phyloP scores from a whole-genome alignment of 768 basidiomycete genomes.

The Suillus sp. region DNA sequence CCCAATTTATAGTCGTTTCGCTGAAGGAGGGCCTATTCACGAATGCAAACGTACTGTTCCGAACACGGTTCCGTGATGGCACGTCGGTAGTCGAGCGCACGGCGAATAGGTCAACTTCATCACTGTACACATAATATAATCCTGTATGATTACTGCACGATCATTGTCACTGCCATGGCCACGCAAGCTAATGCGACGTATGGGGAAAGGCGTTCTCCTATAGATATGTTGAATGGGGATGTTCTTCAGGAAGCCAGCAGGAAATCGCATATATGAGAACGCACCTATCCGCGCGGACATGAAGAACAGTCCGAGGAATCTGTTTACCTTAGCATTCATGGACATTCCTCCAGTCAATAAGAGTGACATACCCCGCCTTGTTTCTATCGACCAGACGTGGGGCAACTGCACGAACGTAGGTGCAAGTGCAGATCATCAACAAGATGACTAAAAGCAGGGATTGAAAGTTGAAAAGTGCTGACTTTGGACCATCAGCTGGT shows the following conservation, averaged over 20 bases:
- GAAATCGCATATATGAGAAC: slow-evolving; percentile 23
- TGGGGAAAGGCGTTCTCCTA: slow-evolving; percentile 94
- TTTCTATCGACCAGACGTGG: slow-evolving; percentile 92
- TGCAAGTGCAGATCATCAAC: slow-evolving; percentile 94
- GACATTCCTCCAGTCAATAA: slow-evolving; percentile 3
- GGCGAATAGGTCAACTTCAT: slow-evolving; percentile 60
- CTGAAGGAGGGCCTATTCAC: slow-evolving; percentile 97
- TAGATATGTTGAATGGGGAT: background rate
- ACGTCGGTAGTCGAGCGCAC: slow-evolving; percentile 89
- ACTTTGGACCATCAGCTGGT: slow-evolving; percentile 42
- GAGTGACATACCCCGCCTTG: slow-evolving; percentile 77
- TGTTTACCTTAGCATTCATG: slow-evolving; percentile 32
- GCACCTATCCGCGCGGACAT: slow-evolving; percentile 94
- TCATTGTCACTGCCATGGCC: slow-evolving; percentile 83
- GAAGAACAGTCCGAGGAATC: slow-evolving; percentile 91
- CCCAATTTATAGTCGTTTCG: slow-evolving; percentile 97
- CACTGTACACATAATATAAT: slow-evolving; percentile 33
- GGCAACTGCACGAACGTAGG: slow-evolving; percentile 88
- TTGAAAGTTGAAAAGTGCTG: slow-evolving; percentile 98
- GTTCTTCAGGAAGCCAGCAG: slow-evolving; percentile 6
- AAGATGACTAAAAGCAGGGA: slow-evolving; percentile 92
- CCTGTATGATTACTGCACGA: slow-evolving; percentile 40
- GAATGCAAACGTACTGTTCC: slow-evolving; percentile 95
- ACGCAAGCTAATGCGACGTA: slow-evolving; percentile 94
- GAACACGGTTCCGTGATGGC: slow-evolving; percentile 90